These are phyloP conservation scores for Saitozyma sp. DNA, from an alignment of 768 basidiomycete species.

Conservation along the genomic window DNA sequence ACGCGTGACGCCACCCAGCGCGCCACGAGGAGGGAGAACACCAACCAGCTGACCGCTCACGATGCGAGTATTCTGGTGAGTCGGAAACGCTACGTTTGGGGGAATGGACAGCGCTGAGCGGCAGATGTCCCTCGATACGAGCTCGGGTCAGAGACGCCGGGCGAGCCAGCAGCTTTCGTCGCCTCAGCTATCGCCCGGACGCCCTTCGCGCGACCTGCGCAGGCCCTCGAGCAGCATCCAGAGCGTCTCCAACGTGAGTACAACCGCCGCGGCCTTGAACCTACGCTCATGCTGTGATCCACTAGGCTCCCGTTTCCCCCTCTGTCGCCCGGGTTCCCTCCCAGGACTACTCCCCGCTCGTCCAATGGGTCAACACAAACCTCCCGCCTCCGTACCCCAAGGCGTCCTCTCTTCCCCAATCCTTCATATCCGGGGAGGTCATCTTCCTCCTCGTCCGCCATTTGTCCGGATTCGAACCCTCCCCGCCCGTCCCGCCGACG, in stretches of 20 bases:
- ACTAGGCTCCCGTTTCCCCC: too few relatives aligned
- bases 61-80: conserved; percentile 44
- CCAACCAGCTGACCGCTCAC: conserved; percentile 64
- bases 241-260: too few relatives aligned
- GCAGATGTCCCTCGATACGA: conserved; percentile 35
- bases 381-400: conserved; percentile 63
- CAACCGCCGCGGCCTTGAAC: too few relatives aligned
- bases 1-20: conserved; percentile 85
- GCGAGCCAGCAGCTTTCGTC: conserved; percentile 12
- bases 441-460: conserved; percentile 80
- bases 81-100: background rate
- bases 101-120: conserved; percentile 2
- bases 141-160: conserved; percentile 18
- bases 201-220: conserved; percentile 23
- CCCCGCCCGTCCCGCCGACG: conserved; percentile 71
- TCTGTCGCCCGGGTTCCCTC: background rate
- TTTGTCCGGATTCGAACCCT: conserved; percentile 39
- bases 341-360: conserved; percentile 48
- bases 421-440: conserved; percentile 64
- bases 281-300: too few relatives aligned
- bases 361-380: conserved; percentile 87
- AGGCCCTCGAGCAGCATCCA: conserved; percentile 11
- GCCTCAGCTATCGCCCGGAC: background rate
- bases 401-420: conserved; percentile 55
- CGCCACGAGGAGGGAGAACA: conserved; percentile 79